Evolutionary conservation across 345 rosid genomes (phyloP).

Genomic region (Eucalyptus fibrosa): DNA sequence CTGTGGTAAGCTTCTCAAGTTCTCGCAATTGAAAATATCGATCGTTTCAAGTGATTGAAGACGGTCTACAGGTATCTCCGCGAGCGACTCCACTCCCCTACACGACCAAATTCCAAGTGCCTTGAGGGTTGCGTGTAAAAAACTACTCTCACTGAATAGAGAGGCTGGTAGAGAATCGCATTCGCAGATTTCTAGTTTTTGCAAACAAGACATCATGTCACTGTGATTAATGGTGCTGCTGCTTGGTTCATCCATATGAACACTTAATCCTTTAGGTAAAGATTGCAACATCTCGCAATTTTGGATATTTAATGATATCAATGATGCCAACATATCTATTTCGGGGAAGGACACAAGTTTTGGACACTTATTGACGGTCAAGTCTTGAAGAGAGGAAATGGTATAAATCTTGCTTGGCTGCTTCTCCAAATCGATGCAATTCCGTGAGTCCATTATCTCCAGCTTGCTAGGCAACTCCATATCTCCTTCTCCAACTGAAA

Average conservation of each 20-base stretch:
- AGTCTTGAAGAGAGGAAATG: neutral
- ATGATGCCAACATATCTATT: accelerated
- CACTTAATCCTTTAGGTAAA: neutral
- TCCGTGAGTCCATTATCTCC: accelerated
- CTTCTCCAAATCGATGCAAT: neutral
- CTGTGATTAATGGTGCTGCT: accelerated
- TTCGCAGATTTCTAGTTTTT: accelerated
- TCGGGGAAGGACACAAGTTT: accelerated
- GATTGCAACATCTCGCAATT: accelerated
- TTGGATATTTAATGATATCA: accelerated
- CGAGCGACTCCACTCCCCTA: neutral
- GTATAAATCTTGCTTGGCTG: accelerated
- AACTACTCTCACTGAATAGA: accelerated
- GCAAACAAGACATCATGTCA: neutral
- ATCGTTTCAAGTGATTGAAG: accelerated
- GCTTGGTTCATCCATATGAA: neutral
- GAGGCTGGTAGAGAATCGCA: neutral
- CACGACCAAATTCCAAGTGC: accelerated
- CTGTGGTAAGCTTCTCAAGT: neutral
- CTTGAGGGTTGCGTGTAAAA: accelerated
- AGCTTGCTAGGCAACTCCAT: neutral
- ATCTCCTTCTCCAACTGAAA: neutral
- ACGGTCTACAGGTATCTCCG: no score
- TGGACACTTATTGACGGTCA: accelerated
- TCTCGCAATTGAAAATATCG: accelerated